Conservation (phyloP, 805 yeast genomes). For the Saccharomyces eubayanus region DNA sequence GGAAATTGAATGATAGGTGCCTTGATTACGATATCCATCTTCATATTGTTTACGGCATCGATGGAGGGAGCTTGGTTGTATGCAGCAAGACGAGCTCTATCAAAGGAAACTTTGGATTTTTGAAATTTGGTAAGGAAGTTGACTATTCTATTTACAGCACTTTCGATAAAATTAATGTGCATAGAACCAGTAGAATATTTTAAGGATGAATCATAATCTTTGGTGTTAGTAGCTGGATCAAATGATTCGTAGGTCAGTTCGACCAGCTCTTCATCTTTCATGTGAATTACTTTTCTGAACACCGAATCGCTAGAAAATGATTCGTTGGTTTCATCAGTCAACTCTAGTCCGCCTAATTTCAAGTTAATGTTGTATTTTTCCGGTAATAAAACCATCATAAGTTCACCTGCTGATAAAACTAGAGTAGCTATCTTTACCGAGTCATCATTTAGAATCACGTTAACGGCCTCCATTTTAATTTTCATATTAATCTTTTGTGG, state of each 20-base stretch:
- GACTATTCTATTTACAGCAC: constrained; percentile 60
- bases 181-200: constrained; percentile 58
- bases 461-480: constrained; percentile 63
- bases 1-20: constrained; percentile 87
- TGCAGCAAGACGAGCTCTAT: constrained; percentile 81
- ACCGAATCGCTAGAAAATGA: constrained; percentile 51
- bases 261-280: constrained; percentile 69
- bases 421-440: constrained; percentile 74
- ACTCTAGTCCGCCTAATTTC: constrained; percentile 66
- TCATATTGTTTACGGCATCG: constrained; percentile 44
- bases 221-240: constrained; percentile 43
- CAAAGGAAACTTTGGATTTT: constrained; percentile 83
- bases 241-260: constrained; percentile 79
- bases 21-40: constrained; percentile 59
- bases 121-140: constrained; percentile 65
- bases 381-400: constrained; percentile 59
- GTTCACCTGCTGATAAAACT: constrained; percentile 62
- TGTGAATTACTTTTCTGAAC: constrained; percentile 58
- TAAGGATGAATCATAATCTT: constrained; percentile 36
- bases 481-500: constrained; percentile 70
- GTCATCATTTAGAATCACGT: constrained; percentile 72
- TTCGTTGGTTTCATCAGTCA: constrained; percentile 68
- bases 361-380: constrained; percentile 68
- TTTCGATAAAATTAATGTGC: constrained; percentile 71
- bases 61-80: constrained; percentile 68